Conservation (phyloP, 1,284 basidiomycete genomes). For the Ceratobasidium sp. region DNA sequence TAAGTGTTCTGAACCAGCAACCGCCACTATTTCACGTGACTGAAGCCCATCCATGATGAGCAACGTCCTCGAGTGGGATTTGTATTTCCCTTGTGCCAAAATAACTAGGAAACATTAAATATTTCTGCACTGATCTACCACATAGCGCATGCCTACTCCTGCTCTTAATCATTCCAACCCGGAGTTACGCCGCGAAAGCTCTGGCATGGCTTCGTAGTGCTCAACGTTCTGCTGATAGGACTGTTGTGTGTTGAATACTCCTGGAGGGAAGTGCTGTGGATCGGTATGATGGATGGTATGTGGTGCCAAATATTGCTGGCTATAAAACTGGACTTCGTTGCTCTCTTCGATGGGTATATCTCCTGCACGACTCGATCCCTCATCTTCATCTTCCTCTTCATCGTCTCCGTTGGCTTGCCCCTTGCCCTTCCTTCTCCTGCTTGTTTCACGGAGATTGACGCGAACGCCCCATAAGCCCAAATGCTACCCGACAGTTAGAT, state of each 20-base stretch:
- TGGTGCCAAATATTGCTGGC: conserved; percentile 20
- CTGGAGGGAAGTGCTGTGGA: background rate
- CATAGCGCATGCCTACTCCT: too few species aligned
- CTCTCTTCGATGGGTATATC: conserved; percentile 32
- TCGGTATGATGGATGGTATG: background rate
- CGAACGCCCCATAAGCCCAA: conserved; percentile 74
- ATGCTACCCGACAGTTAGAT: conserved; percentile 58
- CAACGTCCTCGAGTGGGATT: too few species aligned
- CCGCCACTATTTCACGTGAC: too few species aligned
- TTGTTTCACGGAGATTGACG: conserved; percentile 74
- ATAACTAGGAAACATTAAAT: too few species aligned
- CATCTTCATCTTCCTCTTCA: conserved; percentile 44
- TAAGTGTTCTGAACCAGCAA: too few species aligned
- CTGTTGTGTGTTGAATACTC: conserved; percentile 8
- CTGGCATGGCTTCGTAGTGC: conserved; percentile 3
- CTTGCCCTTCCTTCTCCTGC: conserved; percentile 57
- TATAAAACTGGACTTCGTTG: conserved; percentile 30
- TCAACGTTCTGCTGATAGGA: background rate
- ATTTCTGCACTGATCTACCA: too few species aligned
- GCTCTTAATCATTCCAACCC: too few species aligned
- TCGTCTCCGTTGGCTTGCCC: conserved; percentile 40
- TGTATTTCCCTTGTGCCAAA: too few species aligned
- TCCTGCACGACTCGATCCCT: conserved; percentile 40
- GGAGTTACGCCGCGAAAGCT: background rate
- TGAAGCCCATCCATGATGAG: too few species aligned